Conservation (phyloP, 352 stramenopile genomes). For the Thalassiosira exigua region DNA sequence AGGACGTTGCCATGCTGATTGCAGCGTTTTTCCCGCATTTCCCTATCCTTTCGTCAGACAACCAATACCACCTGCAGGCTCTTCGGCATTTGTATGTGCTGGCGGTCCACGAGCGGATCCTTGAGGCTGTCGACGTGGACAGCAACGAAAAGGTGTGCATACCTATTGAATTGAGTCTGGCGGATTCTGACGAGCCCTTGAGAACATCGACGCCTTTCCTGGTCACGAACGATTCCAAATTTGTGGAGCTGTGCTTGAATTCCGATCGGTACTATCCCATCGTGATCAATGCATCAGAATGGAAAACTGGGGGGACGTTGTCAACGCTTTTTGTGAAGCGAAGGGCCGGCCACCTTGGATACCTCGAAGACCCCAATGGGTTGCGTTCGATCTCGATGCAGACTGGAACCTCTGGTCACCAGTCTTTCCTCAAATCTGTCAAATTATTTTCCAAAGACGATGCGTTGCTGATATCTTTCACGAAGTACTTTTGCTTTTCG, state of each 20-base stretch:
- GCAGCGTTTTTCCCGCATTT: conserved; percentile 94
- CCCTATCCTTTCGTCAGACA: conserved; percentile 91
- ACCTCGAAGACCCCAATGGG: conserved; percentile 77
- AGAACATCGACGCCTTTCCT: conserved; percentile 49
- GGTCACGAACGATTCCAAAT: conserved; percentile 45
- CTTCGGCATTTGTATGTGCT: conserved; percentile 91
- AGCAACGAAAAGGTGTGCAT: conserved; percentile 81
- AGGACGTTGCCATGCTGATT: conserved; percentile 93
- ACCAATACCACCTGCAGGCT: conserved; percentile 91
- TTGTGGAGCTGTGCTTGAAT: conserved; percentile 45
- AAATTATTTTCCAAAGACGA: conserved; percentile 78
- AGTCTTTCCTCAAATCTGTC: conserved; percentile 65
- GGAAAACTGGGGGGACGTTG: conserved; percentile 13
- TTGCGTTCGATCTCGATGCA: conserved; percentile 77
- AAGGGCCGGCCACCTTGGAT: conserved; percentile 67
- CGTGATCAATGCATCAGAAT: conserved; percentile 48
- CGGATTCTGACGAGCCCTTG: conserved; percentile 38
- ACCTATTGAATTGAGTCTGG: conserved; percentile 74
- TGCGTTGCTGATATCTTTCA: conserved; percentile 70
- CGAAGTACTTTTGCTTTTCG: conserved; percentile 66
- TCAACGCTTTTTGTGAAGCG: conserved; percentile 83
- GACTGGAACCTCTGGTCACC: conserved; percentile 32
- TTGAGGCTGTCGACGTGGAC: conserved; percentile 86
- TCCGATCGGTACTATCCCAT: conserved; percentile 81
- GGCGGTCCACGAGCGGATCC: conserved; percentile 76